These are phyloP conservation scores for Sodiomyces alkalinus DNA, from an alignment of 2,329 filamentous ascomycete genomes.

Conservation along the genomic window DNA sequence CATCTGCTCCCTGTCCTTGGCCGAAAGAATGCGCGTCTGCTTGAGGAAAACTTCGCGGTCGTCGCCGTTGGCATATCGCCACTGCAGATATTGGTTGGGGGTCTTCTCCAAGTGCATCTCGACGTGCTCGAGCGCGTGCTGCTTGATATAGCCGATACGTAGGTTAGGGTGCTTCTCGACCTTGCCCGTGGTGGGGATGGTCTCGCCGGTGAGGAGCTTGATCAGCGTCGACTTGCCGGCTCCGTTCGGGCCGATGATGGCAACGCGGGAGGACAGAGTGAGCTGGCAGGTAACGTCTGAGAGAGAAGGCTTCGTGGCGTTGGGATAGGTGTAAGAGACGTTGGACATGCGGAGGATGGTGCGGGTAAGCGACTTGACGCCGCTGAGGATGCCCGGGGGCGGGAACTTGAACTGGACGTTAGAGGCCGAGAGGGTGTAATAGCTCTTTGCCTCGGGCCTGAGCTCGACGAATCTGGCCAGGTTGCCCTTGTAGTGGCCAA, in stretches of 20 bases:
- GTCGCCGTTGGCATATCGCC: conserved; percentile 94
- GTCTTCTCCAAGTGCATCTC: conserved; percentile 99
- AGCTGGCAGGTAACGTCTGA: conserved; percentile 76
- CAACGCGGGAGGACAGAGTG: conserved; percentile 78
- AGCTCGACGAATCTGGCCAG: conserved; percentile 71
- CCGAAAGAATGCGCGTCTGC: conserved; percentile 82
- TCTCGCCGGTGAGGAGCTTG: conserved; percentile 89
- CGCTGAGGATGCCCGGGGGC: conserved; percentile 79
- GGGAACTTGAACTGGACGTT: conserved; percentile 97
- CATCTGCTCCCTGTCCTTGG: conserved; percentile 78
- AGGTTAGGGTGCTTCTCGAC: conserved; percentile 98
- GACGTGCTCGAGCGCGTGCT: conserved; percentile 96
- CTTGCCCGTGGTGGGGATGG: conserved; percentile 65
- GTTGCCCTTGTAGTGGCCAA: conserved; percentile 74
- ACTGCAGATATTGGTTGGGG: conserved; percentile 95
- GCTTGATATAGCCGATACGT: conserved; percentile 98
- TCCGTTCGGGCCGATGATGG: conserved; percentile 94
- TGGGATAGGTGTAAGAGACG: conserved; percentile 88
- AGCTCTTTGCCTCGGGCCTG: conserved; percentile 90
- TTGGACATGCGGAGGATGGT: conserved; percentile 92
- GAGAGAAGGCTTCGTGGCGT: conserved; percentile 73
- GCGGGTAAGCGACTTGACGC: conserved; percentile 88
- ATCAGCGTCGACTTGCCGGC: conserved; percentile 97
- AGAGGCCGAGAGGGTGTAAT: conserved; percentile 86
- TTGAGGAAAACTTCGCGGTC: conserved; percentile 96